phyloP scores from a whole-genome alignment of 2,329 filamentous ascomycete genomes.

The Ramularia endophylla region DNA sequence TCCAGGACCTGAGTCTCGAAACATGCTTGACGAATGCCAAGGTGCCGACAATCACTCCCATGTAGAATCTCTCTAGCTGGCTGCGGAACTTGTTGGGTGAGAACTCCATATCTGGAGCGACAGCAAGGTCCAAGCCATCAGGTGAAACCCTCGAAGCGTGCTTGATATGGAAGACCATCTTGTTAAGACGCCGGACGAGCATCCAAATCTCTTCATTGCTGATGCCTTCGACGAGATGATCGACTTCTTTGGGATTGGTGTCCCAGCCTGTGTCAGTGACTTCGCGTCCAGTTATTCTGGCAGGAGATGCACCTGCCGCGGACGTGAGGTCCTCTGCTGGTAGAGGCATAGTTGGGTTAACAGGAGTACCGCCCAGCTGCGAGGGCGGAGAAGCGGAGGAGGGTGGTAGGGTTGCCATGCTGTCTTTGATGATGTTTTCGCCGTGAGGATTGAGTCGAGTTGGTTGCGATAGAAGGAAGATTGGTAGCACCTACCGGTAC shows the following conservation, averaged over 20 bases:
- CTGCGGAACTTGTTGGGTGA: slow-evolving; percentile 4
- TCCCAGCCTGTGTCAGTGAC: slow-evolving; percentile 3
- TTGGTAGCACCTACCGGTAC: too few species aligned
- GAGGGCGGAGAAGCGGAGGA: too few species aligned
- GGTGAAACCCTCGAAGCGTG: not conserved
- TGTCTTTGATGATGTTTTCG: too few species aligned
- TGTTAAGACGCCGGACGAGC: slow-evolving; percentile 2
- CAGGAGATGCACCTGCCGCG: too few species aligned
- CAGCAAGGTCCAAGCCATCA: slow-evolving; percentile 2
- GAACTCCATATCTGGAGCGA: slow-evolving; percentile 3
- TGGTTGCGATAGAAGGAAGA: too few species aligned
- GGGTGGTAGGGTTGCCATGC: too few species aligned
- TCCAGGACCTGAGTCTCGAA: slow-evolving; percentile 3
- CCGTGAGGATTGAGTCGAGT: too few species aligned
- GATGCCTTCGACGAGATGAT: not conserved
- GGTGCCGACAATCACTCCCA: slow-evolving; percentile 1
- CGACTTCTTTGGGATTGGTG: not conserved
- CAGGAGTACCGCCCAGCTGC: too few species aligned
- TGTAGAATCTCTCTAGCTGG: slow-evolving; percentile 5
- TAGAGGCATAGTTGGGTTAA: too few species aligned
- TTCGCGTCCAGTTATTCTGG: too few species aligned
- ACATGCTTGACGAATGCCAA: slow-evolving; percentile 2
- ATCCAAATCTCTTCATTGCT: slow-evolving; percentile 2
- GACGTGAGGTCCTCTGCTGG: too few species aligned
- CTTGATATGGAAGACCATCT: slow-evolving; percentile 1